A percentile compares a stretch with the other conserved stretches of the same genome.
Evolutionary conservation across 192 early-diverging fungal species (phyloP).

Genomic region (Podila epigama): DNA sequence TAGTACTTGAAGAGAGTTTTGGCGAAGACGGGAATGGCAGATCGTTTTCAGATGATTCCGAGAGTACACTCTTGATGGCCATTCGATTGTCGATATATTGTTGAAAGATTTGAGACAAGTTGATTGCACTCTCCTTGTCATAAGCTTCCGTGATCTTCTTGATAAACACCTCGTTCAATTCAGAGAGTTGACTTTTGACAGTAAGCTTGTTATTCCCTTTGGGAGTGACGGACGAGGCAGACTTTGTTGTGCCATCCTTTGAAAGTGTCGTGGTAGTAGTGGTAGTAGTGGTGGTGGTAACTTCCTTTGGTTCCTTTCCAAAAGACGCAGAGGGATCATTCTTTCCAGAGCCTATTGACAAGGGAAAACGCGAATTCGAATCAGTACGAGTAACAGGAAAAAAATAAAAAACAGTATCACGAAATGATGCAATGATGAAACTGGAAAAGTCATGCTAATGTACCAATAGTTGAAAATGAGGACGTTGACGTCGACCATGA

Average conservation of each 20-base stretch:
- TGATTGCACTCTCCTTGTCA: not conserved
- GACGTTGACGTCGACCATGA: no score
- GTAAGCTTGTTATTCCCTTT: not conserved
- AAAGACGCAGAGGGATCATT: no score
- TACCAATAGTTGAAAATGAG: no score
- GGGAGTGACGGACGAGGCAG: not conserved
- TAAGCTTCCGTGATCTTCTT: constrained; percentile 4
- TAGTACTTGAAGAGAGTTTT: not conserved
- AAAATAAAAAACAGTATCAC: no score
- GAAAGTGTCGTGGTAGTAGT: no score
- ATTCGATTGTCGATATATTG: constrained; percentile 3
- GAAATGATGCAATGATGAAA: no score
- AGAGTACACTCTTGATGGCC: not conserved
- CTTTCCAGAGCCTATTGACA: no score
- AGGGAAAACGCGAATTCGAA: no score
- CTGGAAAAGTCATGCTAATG: no score
- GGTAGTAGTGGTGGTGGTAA: no score
- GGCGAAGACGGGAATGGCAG: not conserved
- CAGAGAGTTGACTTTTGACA: not conserved
- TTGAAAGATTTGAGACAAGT: constrained; percentile 8
- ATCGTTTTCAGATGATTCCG: not conserved
- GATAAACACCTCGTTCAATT: constrained; percentile 3
- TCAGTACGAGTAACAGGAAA: no score
- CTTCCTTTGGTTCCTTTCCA: no score
- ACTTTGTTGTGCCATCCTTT: not conserved